Base-by-base conservation (phyloP, 2,329 filamentous ascomycete species). In the Paecilomyces formosus region DNA sequence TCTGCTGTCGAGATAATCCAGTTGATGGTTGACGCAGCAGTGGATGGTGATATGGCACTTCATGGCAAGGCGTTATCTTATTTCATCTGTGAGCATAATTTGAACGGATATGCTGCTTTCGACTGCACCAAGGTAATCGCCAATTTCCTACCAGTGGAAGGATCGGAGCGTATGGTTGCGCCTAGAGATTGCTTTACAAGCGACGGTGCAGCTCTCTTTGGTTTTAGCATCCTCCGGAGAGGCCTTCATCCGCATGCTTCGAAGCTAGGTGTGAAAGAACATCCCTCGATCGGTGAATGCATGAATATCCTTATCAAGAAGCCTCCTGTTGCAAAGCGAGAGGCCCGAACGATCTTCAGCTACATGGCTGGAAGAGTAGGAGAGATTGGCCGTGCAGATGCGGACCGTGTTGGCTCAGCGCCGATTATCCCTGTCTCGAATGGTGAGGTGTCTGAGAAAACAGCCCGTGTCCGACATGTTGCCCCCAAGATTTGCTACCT, bases 121-220 rank as follows among this genome's bases (percentile, higher is more conserved):
- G 82, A 86, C 63, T 80, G 88, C 57, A 78, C 78, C 13, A 71
- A 74, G 18, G 81, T 81, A 15, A 78, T 74, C 26, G 82, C 82
- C 60, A 75, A 83, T 1, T 89, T 91, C 60, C 76, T 97, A 39
- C 92, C 92, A 1, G 76, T 95, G 1, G 82, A 92, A 64, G 86
- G 85, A 15, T 74, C 74, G 3, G 81, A 85, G 57, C 78, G 79
- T 39, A 78, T 96, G 28, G 89, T 91, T 1, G 76, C 82, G 0
- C 92, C 93, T 0, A 84, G 82, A 1, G 83, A 86, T 59, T 97
- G 92, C 68, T 99, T 90, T 69, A 91, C 87, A 0, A 93, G 97
- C 64, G 84, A 88, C 45, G 83, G 83, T 50, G 89, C 90, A 22
- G 81, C 87, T 0, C 79, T 95, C 3, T 81, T 99, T 56, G 90